A percentile compares a stretch with the other conserved stretches of the same genome.
Conservation (phyloP, 768 basidiomycete species). For the Russula abietina region DNA sequence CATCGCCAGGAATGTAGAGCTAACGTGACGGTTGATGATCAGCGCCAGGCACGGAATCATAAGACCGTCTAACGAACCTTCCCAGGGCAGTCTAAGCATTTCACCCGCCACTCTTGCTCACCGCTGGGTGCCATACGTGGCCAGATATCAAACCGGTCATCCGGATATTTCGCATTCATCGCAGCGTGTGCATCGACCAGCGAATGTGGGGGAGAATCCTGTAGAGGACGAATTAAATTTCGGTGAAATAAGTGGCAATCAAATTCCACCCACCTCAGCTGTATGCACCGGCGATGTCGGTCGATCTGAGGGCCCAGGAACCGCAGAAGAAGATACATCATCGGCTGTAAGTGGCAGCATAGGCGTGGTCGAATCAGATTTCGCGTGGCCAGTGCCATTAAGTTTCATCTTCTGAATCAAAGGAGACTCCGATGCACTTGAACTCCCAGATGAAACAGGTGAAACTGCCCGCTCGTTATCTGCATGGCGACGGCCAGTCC, state of each 20-base stretch:
- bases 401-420: constrained; percentile 60
- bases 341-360: constrained; percentile 22
- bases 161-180: constrained; percentile 67
- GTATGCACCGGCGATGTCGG: constrained; percentile 18
- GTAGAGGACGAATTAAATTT: neutral
- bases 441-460: constrained; percentile 59
- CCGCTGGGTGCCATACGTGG: constrained; percentile 47
- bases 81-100: constrained; percentile 88
- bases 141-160: constrained; percentile 79
- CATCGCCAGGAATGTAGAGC: constrained; percentile 20
- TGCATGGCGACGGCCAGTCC: constrained; percentile 15
- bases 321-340: constrained; percentile 14
- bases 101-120: constrained; percentile 83
- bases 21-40: neutral
- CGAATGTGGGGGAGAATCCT: constrained; percentile 56
- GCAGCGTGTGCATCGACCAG: constrained; percentile 56
- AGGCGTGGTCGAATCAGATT: constrained; percentile 29
- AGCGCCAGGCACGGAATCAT: neutral
- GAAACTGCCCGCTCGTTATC: constrained; percentile 56
- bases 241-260: neutral
- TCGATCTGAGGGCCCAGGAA: constrained; percentile 14
- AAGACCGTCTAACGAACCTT: constrained; percentile 51
- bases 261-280: constrained; percentile 7
- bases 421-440: constrained; percentile 69
- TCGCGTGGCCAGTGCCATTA: constrained; percentile 44